Percentiles rank a stretch among this genome's conserved stretches.
These are phyloP conservation scores for Podosphaera leucotricha DNA, from an alignment of 2,329 filamentous ascomycete genomes.

Conservation along the genomic window DNA sequence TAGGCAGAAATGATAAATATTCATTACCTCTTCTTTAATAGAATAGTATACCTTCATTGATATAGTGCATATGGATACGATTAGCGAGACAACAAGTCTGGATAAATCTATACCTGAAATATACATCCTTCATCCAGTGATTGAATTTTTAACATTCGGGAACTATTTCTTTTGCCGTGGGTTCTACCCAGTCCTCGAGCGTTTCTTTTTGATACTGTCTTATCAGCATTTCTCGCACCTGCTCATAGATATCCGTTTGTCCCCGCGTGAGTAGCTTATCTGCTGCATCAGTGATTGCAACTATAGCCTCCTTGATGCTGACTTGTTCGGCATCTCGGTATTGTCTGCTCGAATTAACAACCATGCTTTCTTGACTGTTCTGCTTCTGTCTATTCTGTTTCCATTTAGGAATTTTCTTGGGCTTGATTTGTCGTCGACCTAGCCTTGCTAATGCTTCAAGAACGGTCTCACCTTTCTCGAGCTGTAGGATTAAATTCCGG, in stretches of 20 bases:
- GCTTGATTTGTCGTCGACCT: slow-evolving; percentile 40
- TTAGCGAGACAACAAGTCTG: too few species aligned
- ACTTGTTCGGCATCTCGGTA: slow-evolving; percentile 44
- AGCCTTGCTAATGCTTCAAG: slow-evolving; percentile 71
- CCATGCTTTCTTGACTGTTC: slow-evolving; percentile 34
- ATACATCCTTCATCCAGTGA: slow-evolving; percentile 51
- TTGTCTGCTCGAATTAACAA: slow-evolving; percentile 34
- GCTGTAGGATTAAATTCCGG: slow-evolving; percentile 41
- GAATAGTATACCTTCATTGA: too few species aligned
- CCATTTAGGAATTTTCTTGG: slow-evolving; percentile 37
- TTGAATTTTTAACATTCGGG: slow-evolving; percentile 6
- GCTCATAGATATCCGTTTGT: slow-evolving; percentile 76
- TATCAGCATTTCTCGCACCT: slow-evolving; percentile 60
- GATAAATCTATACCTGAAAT: too few species aligned
- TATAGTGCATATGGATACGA: too few species aligned
- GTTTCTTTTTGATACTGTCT: slow-evolving; percentile 68
- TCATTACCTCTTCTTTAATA: too few species aligned
- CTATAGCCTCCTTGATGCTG: slow-evolving; percentile 48
- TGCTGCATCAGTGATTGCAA: slow-evolving; percentile 69
- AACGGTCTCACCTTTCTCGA: slow-evolving; percentile 66
- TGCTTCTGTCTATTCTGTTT: slow-evolving; percentile 51
- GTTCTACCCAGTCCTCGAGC: slow-evolving; percentile 59
- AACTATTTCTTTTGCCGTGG: slow-evolving; percentile 16
- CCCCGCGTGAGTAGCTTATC: slow-evolving; percentile 68
- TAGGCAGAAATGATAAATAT: too few species aligned